A percentile compares a stretch with the other conserved stretches of the same genome.
Conservation (phyloP, 2,329 filamentous ascomycete species). For the Fusarium newnesense region DNA sequence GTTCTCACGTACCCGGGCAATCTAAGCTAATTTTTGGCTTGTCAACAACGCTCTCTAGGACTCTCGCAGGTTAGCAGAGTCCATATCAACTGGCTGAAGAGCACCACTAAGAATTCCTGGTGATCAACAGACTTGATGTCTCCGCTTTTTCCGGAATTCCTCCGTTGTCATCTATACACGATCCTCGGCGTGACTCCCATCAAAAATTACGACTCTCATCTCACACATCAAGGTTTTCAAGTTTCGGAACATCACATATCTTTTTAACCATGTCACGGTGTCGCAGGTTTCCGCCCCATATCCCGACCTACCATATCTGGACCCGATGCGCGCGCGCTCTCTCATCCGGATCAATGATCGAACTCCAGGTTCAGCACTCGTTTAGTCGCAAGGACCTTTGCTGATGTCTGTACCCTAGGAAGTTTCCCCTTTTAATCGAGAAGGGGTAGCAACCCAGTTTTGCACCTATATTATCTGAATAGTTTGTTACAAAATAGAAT, state of each 20-base stretch:
- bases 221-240: conserved; percentile 37
- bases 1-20: conserved; percentile 86
- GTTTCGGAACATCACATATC: conserved; percentile 22
- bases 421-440: conserved; percentile 32
- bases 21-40: conserved; percentile 71
- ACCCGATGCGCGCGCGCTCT: conserved; percentile 17
- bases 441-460: conserved; percentile 36
- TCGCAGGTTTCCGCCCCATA: conserved; percentile 39
- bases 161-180: conserved; percentile 7
- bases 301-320: conserved; percentile 27
- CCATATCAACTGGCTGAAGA: conserved; percentile 38
- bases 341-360: conserved; percentile 25
- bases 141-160: conserved; percentile 30
- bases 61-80: conserved; percentile 52
- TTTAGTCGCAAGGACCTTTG: conserved; percentile 41
- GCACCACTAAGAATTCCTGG: conserved; percentile 44
- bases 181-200: conserved; percentile 14
- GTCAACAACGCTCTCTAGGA: conserved; percentile 60
- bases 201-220: conserved; percentile 26
- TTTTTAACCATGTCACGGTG: conserved; percentile 44
- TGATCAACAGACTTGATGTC: conserved; percentile 45
- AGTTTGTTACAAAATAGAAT: conserved; percentile 38
- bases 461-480: conserved; percentile 31
- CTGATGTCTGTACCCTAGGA: conserved; percentile 48
- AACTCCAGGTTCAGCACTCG: conserved; percentile 45